Conservation (phyloP, 495 filamentous ascomycete genomes). For the Jackrogersella multiformis region DNA sequence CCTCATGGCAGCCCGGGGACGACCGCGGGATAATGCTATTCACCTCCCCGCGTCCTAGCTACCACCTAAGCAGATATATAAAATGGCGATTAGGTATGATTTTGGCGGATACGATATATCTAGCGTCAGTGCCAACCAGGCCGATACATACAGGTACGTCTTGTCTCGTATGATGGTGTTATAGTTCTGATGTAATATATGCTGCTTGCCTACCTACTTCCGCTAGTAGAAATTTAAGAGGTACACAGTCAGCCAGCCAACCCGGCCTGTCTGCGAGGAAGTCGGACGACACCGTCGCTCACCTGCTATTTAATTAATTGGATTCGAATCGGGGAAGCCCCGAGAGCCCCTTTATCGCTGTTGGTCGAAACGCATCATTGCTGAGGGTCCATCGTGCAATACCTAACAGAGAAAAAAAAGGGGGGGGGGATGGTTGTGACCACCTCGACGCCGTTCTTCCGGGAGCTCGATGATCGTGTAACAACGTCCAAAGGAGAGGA, state of each 20-base stretch:
- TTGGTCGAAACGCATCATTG: constrained; percentile 17
- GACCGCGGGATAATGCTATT: neutral
- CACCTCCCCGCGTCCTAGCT: neutral
- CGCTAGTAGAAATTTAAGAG: neutral
- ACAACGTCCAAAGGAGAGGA: neutral
- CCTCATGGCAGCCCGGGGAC: neutral
- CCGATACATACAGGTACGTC: constrained; percentile 9
- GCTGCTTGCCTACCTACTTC: constrained; percentile 16
- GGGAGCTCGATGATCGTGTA: constrained; percentile 14
- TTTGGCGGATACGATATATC: neutral
- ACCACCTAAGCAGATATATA: neutral
- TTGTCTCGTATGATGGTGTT: constrained; percentile 10
- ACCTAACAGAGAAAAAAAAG: constrained; percentile 14
- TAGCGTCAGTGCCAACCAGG: no score
- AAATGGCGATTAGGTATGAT: neutral
- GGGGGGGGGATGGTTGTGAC: neutral
- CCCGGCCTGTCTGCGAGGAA: constrained; percentile 1
- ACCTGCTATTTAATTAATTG: neutral
- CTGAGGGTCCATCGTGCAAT: constrained; percentile 10
- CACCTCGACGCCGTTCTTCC: constrained; percentile 2
- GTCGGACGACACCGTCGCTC: neutral
- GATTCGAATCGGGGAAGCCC: constrained; percentile 3
- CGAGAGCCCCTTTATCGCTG: neutral
- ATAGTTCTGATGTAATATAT: constrained; percentile 14
- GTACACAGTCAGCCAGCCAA: neutral